Evolutionary conservation across 352 stramenopile species (phyloP).

Genomic region (Globisporangium orthogonon): DNA sequence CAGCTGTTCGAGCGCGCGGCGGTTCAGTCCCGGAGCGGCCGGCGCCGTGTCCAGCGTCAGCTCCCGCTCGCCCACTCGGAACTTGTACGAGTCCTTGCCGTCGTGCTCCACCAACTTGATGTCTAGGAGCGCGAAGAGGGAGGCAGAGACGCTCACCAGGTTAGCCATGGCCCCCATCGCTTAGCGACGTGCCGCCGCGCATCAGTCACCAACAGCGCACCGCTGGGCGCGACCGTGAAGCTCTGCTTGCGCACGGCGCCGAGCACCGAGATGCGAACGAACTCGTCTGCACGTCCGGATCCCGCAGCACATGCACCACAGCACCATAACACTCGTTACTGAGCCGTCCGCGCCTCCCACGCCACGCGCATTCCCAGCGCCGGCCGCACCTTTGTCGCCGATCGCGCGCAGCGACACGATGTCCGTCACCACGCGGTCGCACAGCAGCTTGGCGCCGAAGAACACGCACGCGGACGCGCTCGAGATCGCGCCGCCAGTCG

Average conservation of each 20-base stretch:
- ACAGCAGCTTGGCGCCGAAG: constrained; percentile 64
- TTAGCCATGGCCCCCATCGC: no score
- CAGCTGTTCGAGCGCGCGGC: constrained; percentile 58
- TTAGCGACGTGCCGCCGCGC: no score
- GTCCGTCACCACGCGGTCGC: constrained; percentile 67
- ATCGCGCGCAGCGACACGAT: constrained; percentile 54
- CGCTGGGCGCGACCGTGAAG: constrained; percentile 36
- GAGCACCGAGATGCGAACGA: constrained; percentile 47
- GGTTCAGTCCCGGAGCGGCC: constrained; percentile 39
- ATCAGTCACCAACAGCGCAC: constrained; percentile 13
- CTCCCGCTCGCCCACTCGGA: constrained; percentile 40
- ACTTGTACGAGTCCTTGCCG: constrained; percentile 53
- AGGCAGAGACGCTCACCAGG: no score
- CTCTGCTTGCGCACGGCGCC: constrained; percentile 38
- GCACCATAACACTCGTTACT: no score
- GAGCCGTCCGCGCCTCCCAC: neutral
- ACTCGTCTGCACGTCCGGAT: constrained; percentile 25
- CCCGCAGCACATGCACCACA: no score
- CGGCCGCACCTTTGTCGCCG: constrained; percentile 35
- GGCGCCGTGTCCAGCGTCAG: constrained; percentile 51
- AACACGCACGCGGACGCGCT: constrained; percentile 62
- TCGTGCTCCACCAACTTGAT: constrained; percentile 47
- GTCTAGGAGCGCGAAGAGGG: constrained; percentile 19
- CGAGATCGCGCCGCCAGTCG: constrained; percentile 48
- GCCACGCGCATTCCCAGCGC: neutral